phyloP scores from a whole-genome alignment of 805 yeast genomes.

The Sporopachydermia quercuum region DNA sequence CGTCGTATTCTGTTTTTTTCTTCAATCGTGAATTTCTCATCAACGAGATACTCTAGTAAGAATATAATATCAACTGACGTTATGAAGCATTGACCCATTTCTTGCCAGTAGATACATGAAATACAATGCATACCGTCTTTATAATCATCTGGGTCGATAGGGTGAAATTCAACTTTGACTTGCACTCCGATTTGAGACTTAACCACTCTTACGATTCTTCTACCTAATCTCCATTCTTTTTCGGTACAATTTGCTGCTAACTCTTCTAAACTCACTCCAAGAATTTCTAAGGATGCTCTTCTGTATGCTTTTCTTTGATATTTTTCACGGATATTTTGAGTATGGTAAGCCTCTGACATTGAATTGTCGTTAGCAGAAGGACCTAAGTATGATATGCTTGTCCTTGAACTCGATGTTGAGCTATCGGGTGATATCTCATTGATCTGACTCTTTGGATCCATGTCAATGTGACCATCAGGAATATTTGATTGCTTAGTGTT shows the following conservation, averaged over 20 bases:
- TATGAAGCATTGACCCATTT: conserved; percentile 31
- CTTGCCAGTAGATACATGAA: conserved; percentile 46
- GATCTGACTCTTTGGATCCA: too few relatives aligned
- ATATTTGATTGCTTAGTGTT: neutral
- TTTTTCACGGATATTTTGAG: too few relatives aligned
- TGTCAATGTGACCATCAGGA: too few relatives aligned
- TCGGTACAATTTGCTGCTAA: neutral
- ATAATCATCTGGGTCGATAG: conserved; percentile 23
- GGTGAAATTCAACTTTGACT: conserved; percentile 23
- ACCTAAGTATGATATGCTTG: too few relatives aligned
- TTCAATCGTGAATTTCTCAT: conserved; percentile 41
- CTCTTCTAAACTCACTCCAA: neutral
- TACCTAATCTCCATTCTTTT: neutral
- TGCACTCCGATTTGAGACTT: neutral
- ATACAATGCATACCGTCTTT: conserved; percentile 29
- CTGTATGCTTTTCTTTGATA: too few relatives aligned
- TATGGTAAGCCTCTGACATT: too few relatives aligned
- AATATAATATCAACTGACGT: conserved; percentile 53
- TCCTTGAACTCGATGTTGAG: too few relatives aligned
- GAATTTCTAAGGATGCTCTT: neutral
- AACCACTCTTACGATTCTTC: neutral
- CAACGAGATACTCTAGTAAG: conserved; percentile 40
- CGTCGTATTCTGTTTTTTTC: conserved; percentile 59
- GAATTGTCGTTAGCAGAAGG: too few relatives aligned
- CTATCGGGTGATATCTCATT: too few relatives aligned